phyloP scores from a whole-genome alignment of 768 basidiomycete species.

The Termitomyces sp. region DNA sequence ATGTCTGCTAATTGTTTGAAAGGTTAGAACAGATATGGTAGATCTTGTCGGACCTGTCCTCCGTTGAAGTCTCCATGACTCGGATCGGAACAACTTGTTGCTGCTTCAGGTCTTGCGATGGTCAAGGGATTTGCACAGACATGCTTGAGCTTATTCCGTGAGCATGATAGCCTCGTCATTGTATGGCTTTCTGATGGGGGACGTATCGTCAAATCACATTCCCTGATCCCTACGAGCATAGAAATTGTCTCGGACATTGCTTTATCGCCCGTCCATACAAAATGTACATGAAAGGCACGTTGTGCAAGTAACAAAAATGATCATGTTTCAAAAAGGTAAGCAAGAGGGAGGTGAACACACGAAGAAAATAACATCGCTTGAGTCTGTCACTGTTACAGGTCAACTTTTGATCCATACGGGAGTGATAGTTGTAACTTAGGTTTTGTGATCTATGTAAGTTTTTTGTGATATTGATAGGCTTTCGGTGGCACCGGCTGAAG shows the following conservation, averaged over 20 bases:
- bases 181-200: not conserved
- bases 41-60: not conserved
- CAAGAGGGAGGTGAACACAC: not conserved
- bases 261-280: not conserved
- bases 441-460: no score
- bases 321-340: not conserved
- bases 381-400: not conserved
- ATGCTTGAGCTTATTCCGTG: not conserved
- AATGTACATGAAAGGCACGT: not conserved
- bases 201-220: not conserved
- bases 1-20: not conserved
- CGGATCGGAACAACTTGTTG: not conserved
- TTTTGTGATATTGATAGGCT: no score
- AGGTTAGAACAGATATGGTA: not conserved
- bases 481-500: slow-evolving; percentile 19
- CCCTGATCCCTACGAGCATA: not conserved
- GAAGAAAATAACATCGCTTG: not conserved
- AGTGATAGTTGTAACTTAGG: no score
- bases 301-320: not conserved
- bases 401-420: no score
- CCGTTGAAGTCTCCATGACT: not conserved
- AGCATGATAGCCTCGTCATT: not conserved
- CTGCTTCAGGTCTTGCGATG: not conserved
- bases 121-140: not conserved
- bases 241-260: not conserved